A percentile compares a stretch with the other conserved stretches of the same genome.
These are phyloP conservation scores for Neonectria punicea DNA, from an alignment of 2,329 filamentous ascomycete species.

Conservation along the genomic window DNA sequence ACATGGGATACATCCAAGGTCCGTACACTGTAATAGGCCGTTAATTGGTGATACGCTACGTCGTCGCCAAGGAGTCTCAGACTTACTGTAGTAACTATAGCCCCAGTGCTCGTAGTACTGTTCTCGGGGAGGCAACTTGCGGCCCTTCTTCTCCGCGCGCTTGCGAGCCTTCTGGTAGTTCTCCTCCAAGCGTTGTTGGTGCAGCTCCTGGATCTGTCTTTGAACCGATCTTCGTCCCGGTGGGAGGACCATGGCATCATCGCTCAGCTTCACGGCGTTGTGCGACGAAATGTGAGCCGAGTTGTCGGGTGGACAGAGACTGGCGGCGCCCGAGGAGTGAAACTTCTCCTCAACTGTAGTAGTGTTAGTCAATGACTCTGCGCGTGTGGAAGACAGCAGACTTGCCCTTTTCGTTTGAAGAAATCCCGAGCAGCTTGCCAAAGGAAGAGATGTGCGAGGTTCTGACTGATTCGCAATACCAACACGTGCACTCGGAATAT, in stretches of 20 bases:
- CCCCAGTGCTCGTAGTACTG: conserved; percentile 67
- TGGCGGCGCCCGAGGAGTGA: conserved; percentile 59
- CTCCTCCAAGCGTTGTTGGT: conserved; percentile 55
- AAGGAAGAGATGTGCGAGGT: conserved; percentile 59
- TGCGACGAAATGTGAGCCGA: conserved; percentile 79
- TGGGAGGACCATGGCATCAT: background rate
- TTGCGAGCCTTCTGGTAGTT: conserved; percentile 66
- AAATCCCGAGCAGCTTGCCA: conserved; percentile 57
- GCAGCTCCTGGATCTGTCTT: conserved; percentile 25
- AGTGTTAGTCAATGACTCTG: background rate
- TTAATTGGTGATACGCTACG: accelerated
- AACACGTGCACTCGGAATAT: conserved; percentile 83
- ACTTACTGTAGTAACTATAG: conserved; percentile 56
- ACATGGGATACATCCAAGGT: conserved; percentile 56
- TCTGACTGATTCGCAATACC: conserved; percentile 78
- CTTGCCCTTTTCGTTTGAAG: conserved; percentile 56
- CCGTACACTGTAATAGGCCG: conserved; percentile 50
- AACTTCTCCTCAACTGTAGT: conserved; percentile 51
- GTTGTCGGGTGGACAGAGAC: conserved; percentile 63
- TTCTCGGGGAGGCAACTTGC: conserved; percentile 58
- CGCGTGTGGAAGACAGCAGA: background rate
- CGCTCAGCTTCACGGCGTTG: conserved; percentile 64
- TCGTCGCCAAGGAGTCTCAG: background rate
- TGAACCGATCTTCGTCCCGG: conserved; percentile 22
- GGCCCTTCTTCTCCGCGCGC: conserved; percentile 61